Percentiles rank a stretch among this genome's conserved stretches.
These are phyloP conservation scores for Lumnitzera littorea DNA, from an alignment of 345 rosid genomes.

Conservation along the genomic window DNA sequence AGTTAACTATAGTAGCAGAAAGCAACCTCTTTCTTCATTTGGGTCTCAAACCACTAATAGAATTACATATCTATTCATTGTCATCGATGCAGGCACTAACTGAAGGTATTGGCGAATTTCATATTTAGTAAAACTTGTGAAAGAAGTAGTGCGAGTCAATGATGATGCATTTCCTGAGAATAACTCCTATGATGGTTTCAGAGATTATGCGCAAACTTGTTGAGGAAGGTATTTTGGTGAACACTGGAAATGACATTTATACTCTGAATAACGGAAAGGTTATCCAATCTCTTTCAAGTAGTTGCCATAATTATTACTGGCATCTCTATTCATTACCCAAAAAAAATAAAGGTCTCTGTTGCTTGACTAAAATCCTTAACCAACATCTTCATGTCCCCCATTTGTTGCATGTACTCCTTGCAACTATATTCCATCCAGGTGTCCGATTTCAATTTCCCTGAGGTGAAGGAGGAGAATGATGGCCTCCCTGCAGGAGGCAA, in stretches of 20 bases:
- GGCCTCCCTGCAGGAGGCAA: slow-evolving; percentile 31
- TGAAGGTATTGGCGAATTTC: slow-evolving; percentile 50
- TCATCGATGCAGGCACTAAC: slow-evolving; percentile 51
- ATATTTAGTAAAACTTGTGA: no score
- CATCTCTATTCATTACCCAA: no score
- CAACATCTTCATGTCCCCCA: no score
- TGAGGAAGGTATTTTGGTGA: slow-evolving; percentile 52
- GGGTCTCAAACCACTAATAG: no score
- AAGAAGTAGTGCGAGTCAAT: no score
- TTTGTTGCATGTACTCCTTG: no score
- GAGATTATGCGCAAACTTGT: slow-evolving; percentile 82
- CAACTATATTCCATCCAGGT: slow-evolving; percentile 21
- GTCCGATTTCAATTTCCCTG: slow-evolving; percentile 41
- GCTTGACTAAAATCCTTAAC: no score
- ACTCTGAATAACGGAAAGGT: slow-evolving; percentile 58
- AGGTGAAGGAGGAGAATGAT: slow-evolving; percentile 73
- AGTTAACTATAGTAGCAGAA: neutral
- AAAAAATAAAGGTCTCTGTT: no score
- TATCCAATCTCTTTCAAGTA: slow-evolving; percentile 1
- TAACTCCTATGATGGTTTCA: slow-evolving; percentile 27
- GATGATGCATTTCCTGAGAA: neutral
- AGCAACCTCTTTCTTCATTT: neutral
- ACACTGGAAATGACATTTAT: slow-evolving; percentile 56
- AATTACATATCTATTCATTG: no score
- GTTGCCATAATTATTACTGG: no score